Base-by-base conservation (phyloP, 306 rosid genomes). In the Luffa acutangula region DNA sequence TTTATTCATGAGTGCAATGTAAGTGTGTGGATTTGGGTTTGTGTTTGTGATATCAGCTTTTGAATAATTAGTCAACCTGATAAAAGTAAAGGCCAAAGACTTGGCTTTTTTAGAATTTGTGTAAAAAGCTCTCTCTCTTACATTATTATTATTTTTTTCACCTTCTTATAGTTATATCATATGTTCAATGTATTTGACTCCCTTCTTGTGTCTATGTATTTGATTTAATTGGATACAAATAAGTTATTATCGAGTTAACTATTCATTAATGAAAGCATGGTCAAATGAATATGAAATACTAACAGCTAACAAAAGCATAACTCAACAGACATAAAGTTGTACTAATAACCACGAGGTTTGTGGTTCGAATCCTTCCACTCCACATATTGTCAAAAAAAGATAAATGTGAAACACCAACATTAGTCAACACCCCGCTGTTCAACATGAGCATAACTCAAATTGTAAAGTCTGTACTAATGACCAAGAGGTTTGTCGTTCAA, bases 31-130 rank as follows among this genome's bases (percentile, higher is more conserved):
- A 34, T 53, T 75, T 75, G 64, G 31, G 42, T 75, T 75, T 75
- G 63, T 52, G 43, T 33, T 75, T 33, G 59, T 75, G 25, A 75
- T 75, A 75, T 75, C 78, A 52, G 36, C 45, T 75, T 75, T 75
- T 75, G 64, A 75, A 75, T 75, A 75, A 52, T 75, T 51, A 75
- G 78, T 75, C 64, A 75, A 53, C 36, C 46, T 53, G 64, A 53
- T 64, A 53, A 75, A 53, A 36, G 49, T 53, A 52, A 53, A 75
- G 49, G 34, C 63, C 17, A 36, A 52, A 52, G 63, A 73, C 60
- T 17, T 34, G 7, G 31, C 5, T 11, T 43, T 70, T 74, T 51
- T 14, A 7, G 25, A 71, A n/a, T 18, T 43, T 69, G 31, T 36
- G 72, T 34, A 34, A 64, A 36, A 66, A 66, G 3, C 46, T 25